phyloP scores from a whole-genome alignment of 108 stramenopile genomes.

The Nitzschia sp. region DNA sequence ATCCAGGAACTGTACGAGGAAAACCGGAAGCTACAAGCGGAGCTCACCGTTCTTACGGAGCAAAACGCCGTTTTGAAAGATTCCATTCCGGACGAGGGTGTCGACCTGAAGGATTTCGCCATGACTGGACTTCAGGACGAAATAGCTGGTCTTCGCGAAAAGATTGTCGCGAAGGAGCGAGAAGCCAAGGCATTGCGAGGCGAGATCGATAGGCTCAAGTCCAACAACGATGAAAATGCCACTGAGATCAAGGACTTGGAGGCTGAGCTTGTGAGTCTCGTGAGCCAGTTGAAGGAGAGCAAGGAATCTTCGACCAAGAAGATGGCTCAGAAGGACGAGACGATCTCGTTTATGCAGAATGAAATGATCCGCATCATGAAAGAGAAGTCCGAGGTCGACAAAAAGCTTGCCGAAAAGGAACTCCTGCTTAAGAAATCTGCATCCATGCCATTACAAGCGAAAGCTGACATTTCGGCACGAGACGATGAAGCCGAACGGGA shows the following conservation, averaged over 20 bases:
- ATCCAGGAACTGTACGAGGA: conserved; percentile 8
- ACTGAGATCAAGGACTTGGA: conserved; percentile 26
- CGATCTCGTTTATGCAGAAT: conserved; percentile 42
- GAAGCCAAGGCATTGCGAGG: conserved; percentile 32
- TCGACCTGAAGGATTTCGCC: conserved; percentile 13
- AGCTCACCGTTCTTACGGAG: conserved; percentile 5
- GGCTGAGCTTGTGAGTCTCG: conserved; percentile 16
- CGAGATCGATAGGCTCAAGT: conserved; percentile 23
- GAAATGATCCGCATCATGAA: conserved; percentile 41
- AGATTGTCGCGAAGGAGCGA: conserved; percentile 35
- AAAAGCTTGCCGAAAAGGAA: conserved; percentile 5
- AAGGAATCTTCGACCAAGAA: conserved; percentile 23
- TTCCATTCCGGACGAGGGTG: conserved; percentile 11
- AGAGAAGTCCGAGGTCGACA: conserved; percentile 34
- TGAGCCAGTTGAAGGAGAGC: conserved; percentile 17
- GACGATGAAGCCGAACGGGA: conserved; percentile 26
- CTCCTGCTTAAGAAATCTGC: neutral
- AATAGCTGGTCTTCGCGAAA: conserved; percentile 34
- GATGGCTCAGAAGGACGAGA: conserved; percentile 35
- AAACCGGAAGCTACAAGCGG: conserved; percentile 6
- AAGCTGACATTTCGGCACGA: neutral
- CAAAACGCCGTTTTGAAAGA: neutral
- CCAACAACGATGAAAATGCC: conserved; percentile 26
- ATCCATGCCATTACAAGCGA: neutral
- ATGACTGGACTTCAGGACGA: conserved; percentile 25